Evolutionary conservation across 2,329 filamentous ascomycete species (phyloP), one percentile per base, ranked within the genome.

Genomic region (Aurifilum marmelostoma): DNA sequence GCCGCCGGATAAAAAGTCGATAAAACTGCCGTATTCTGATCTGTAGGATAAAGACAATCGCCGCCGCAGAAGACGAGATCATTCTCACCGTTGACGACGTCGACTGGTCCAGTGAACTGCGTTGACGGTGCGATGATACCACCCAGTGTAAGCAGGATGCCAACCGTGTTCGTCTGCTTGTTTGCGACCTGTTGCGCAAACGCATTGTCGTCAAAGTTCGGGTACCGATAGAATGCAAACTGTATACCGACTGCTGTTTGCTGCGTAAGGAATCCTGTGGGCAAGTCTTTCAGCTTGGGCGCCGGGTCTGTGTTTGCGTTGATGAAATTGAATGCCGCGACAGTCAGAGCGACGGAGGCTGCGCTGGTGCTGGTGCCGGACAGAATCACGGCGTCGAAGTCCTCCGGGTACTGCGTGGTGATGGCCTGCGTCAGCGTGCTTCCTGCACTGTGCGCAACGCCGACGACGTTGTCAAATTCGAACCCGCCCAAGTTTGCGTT

Each of bases 381-480:
- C n/a, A n/a, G n/a, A n/a, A n/a, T n/a, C n/a, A n/a, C n/a, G n/a
- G n/a, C n/a, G n/a, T n/a, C n/a, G n/a, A n/a, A n/a, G n/a, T n/a
- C n/a, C n/a, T n/a, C n/a, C n/a, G n/a, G n/a, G n/a, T n/a, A n/a
- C n/a, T n/a, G n/a, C n/a, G n/a, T n/a, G n/a, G n/a, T n/a, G n/a
- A n/a, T n/a, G n/a, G n/a, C n/a, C 71, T 77, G 73, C 16, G 76
- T 77, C 66, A 80, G 71, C 65, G 77, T 75, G 66, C 75, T 76
- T 63, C 80, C 80, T 67, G 78, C 78, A 29, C 77, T 79, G 71
- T 83, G 81, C 16, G 79, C 81, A 14, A 80, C 77, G 18, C 77
- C 79, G 16, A 82, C 74, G 37, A 83, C 75, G 7, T 77, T 76
- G 29, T 73, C 70, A 73, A 80, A 79, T 7, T 52, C 67, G 39